These are phyloP conservation scores for Fusarium sp. DNA, from an alignment of 2,329 filamentous ascomycete genomes.

Conservation along the genomic window DNA sequence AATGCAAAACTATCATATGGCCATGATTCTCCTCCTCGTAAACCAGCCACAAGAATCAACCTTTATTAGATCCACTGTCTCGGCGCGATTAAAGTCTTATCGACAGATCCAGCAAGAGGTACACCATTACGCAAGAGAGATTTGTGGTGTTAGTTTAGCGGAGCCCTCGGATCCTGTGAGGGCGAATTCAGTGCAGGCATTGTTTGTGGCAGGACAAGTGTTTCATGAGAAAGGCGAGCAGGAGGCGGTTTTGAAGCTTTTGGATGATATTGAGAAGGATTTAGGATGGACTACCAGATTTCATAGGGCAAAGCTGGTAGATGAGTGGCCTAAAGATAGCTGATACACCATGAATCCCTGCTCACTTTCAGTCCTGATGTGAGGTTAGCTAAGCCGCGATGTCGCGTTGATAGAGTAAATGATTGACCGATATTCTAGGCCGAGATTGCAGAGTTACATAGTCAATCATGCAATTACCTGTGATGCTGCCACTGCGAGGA, in stretches of 20 bases:
- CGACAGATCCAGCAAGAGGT: constrained; percentile 26
- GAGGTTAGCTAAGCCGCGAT: not conserved
- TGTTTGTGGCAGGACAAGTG: constrained; percentile 38
- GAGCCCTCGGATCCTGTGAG: constrained; percentile 30
- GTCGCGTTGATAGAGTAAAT: not conserved
- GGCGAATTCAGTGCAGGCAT: constrained; percentile 32
- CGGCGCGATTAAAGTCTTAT: constrained; percentile 32
- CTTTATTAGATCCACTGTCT: constrained; percentile 36
- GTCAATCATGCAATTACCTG: not conserved
- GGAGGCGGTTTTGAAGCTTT: constrained; percentile 61
- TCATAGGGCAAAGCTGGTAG: constrained; percentile 27
- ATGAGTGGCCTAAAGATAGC: constrained; percentile 25
- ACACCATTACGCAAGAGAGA: constrained; percentile 27
- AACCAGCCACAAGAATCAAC: constrained; percentile 51
- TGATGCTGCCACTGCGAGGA: not conserved
- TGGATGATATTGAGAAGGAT: constrained; percentile 69
- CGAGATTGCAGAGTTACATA: not conserved
- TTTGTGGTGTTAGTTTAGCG: constrained; percentile 35
- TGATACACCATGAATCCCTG: too few relatives aligned
- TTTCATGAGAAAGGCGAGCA: constrained; percentile 62
- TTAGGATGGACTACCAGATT: constrained; percentile 66
- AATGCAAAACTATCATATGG: constrained; percentile 73
- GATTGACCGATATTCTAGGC: too few relatives aligned
- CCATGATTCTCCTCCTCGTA: constrained; percentile 67
- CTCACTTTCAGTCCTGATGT: too few relatives aligned